These are phyloP conservation scores for Austroboletus festivus DNA, from an alignment of 768 basidiomycete genomes.

Conservation along the genomic window DNA sequence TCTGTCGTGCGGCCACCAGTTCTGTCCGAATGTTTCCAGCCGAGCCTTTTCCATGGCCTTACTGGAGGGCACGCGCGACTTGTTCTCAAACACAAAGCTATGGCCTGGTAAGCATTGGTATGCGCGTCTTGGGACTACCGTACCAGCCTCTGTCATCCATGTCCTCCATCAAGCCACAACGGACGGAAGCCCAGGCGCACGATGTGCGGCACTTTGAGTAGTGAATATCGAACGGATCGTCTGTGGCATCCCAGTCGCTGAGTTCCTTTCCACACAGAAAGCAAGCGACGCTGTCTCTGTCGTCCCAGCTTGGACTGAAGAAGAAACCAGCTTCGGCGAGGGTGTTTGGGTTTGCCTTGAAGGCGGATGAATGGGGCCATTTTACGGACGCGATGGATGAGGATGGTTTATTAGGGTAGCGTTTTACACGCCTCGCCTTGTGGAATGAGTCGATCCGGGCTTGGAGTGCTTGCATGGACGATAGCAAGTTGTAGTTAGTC, in stretches of 20 bases:
- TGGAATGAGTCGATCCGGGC: slow-evolving; percentile 66
- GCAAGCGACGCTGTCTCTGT: slow-evolving; percentile 76
- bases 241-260: slow-evolving; percentile 78
- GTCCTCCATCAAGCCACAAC: slow-evolving; percentile 66
- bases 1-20: slow-evolving; percentile 80
- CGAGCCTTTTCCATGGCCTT: slow-evolving; percentile 73
- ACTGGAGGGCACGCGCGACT: slow-evolving; percentile 59
- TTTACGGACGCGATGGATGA: slow-evolving; percentile 47
- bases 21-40: slow-evolving; percentile 59
- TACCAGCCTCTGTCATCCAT: slow-evolving; percentile 57
- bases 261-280: slow-evolving; percentile 82
- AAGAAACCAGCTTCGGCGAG: slow-evolving; percentile 92
- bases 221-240: slow-evolving; percentile 87
- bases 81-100: slow-evolving; percentile 60
- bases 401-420: slow-evolving; percentile 43
- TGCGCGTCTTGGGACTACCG: slow-evolving; percentile 15
- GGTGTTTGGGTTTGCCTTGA: slow-evolving; percentile 64
- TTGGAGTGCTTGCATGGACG: slow-evolving; percentile 51
- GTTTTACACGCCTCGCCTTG: slow-evolving; percentile 59
- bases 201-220: slow-evolving; percentile 57
- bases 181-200: slow-evolving; percentile 82
- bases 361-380: slow-evolving; percentile 74
- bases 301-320: slow-evolving; percentile 65
- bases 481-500: too few relatives aligned
- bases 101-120: neutral